Percentiles rank a stretch among this genome's conserved stretches.
Conservation (phyloP, 768 basidiomycete species). For the Guyanaporus albipodus region DNA sequence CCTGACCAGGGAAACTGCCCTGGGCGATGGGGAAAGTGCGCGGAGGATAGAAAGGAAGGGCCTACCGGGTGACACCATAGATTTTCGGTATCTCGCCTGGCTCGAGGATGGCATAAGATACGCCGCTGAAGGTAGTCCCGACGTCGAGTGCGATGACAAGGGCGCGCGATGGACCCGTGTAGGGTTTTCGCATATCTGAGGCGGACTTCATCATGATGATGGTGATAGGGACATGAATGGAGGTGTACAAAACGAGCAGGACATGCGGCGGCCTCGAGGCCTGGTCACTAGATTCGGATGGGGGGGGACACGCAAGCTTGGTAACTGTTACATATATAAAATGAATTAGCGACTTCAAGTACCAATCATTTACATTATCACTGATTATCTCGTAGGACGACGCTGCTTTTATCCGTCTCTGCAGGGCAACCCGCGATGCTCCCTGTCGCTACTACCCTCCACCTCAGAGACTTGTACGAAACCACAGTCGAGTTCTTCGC, state of each 20-base stretch:
- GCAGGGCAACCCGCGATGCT: conserved; percentile 36
- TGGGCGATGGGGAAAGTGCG: conserved; percentile 13
- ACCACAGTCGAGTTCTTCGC: conserved; percentile 59
- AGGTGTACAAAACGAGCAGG: conserved; percentile 1
- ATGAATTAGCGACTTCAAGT: too few species aligned
- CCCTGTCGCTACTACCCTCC: conserved; percentile 43
- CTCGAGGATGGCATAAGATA: conserved; percentile 79
- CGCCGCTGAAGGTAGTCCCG: conserved; percentile 81
- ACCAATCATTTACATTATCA: conserved; percentile 20
- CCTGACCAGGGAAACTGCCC: conserved; percentile 74
- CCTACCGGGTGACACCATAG: conserved; percentile 72
- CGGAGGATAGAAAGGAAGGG: neutral
- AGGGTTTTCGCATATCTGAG: conserved; percentile 70
- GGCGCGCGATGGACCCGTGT: conserved; percentile 56
- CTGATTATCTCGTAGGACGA: conserved; percentile 38
- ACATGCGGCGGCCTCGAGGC: conserved; percentile 17
- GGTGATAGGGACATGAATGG: too few species aligned
- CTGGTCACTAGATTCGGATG: too few species aligned
- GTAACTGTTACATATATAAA: conserved; percentile 4
- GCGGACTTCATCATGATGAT: conserved; percentile 46
- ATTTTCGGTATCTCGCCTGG: conserved; percentile 81
- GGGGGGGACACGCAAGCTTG: conserved; percentile 19
- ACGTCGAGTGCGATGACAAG: conserved; percentile 79
- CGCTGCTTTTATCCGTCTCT: conserved; percentile 38
- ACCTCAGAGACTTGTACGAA: conserved; percentile 48